Conservation (phyloP, 2,329 filamentous ascomycete genomes). For the Ophiocordyceps sinensis region DNA sequence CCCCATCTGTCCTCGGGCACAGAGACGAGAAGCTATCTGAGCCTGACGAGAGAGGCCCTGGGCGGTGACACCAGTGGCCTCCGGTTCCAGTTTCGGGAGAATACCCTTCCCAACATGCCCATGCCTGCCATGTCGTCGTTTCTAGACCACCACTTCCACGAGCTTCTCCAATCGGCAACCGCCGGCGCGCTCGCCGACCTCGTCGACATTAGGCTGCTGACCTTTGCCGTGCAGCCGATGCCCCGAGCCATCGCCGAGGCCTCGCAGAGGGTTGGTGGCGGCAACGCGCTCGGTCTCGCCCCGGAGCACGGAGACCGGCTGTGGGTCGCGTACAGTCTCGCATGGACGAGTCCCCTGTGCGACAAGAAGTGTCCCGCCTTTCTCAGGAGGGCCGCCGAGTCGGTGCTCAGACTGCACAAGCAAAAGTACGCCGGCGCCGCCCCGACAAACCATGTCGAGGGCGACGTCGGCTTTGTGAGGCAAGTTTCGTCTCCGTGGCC, state of each 20-base stretch:
- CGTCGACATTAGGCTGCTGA: constrained; percentile 4
- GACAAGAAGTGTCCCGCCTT: constrained; percentile 7
- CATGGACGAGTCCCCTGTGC: constrained; percentile 9
- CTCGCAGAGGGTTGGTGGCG: constrained; percentile 4
- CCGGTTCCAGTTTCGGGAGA: constrained; percentile 6
- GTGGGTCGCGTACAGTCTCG: constrained; percentile 17
- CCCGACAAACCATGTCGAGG: constrained; percentile 8
- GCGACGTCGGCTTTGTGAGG: constrained; percentile 7
- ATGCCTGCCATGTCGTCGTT: constrained; percentile 7
- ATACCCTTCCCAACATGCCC: constrained; percentile 11
- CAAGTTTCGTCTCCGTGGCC: neutral
- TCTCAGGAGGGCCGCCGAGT: constrained; percentile 2
- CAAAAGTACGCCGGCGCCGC: constrained; percentile 5
- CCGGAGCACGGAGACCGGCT: constrained; percentile 12
- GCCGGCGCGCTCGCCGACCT: constrained; percentile 1
- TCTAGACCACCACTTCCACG: constrained; percentile 5
- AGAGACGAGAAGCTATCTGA: constrained; percentile 30
- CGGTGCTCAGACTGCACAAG: constrained; percentile 5
- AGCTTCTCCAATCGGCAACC: neutral
- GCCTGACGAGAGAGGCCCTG: constrained; percentile 14
- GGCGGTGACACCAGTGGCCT: constrained; percentile 6
- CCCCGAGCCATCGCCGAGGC: constrained; percentile 5
- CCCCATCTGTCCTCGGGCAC: constrained; percentile 26
- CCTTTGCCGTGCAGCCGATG: constrained; percentile 8
- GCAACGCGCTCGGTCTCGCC: constrained; percentile 12